Evolutionary conservation across 2,329 filamentous ascomycete genomes (phyloP).

Genomic region (Calonectria fujianensis): DNA sequence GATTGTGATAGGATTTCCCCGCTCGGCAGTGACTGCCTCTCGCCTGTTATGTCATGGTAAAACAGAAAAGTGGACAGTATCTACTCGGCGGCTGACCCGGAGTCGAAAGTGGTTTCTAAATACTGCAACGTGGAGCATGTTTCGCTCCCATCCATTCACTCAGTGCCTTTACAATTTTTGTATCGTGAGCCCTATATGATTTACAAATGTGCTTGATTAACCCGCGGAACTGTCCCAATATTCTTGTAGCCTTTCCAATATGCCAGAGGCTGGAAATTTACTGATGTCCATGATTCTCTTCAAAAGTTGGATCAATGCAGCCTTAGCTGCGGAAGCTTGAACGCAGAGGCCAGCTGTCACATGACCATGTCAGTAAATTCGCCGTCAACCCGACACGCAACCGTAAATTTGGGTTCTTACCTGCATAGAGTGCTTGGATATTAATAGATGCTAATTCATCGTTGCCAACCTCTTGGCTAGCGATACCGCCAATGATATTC

Average conservation of each 20-base stretch:
- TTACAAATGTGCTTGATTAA: not conserved
- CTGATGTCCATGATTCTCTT: not conserved
- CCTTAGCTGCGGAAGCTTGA: not conserved
- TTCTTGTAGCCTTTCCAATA: not conserved
- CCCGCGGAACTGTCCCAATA: not conserved
- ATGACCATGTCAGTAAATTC: not conserved
- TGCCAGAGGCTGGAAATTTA: constrained; percentile 6
- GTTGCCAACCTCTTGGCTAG: not conserved
- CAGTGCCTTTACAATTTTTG: not conserved
- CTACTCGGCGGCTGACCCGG: not conserved
- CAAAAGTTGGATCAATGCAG: not conserved
- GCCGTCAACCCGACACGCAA: too few species aligned
- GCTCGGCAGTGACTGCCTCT: not conserved
- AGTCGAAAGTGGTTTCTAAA: not conserved
- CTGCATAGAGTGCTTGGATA: constrained; percentile 9
- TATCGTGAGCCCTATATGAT: not conserved
- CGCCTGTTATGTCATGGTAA: not conserved
- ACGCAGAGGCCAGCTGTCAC: not conserved
- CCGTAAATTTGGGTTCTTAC: not conserved
- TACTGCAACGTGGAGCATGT: not conserved
- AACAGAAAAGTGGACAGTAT: not conserved
- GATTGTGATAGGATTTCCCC: not conserved
- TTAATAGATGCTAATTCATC: constrained; percentile 16
- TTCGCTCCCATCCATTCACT: not conserved
- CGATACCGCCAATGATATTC: constrained; percentile 8